phyloP scores from a whole-genome alignment of 2,329 filamentous ascomycete genomes.

The Apiospora phragmitis region DNA sequence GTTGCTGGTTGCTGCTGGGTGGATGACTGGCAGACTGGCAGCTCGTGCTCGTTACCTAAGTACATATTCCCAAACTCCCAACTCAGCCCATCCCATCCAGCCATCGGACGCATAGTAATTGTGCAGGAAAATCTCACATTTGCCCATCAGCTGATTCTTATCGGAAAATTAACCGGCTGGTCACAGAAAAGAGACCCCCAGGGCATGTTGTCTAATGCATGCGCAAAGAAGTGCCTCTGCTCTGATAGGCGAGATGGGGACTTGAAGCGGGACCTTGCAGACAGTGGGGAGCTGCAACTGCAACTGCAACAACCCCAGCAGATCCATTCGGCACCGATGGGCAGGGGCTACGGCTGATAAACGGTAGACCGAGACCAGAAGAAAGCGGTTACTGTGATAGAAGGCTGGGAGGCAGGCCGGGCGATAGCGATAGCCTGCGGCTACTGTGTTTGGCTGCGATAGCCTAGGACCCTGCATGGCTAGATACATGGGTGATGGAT shows the following conservation, averaged over 20 bases:
- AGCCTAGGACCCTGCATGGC: conserved; percentile 1
- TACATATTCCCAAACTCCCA: background rate
- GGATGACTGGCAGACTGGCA: background rate
- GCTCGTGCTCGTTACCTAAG: background rate
- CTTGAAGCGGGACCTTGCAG: background rate
- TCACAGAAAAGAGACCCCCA: background rate
- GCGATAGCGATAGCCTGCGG: conserved; percentile 1
- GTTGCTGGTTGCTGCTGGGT: background rate
- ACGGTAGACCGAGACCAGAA: background rate
- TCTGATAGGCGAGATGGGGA: background rate
- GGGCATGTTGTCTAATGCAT: background rate
- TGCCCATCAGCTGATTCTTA: background rate
- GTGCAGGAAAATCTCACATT: background rate
- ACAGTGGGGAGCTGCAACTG: background rate
- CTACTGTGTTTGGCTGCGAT: background rate
- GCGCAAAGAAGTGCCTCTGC: background rate
- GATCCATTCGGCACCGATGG: background rate
- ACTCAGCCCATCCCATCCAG: background rate
- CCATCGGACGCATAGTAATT: background rate
- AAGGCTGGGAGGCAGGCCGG: background rate
- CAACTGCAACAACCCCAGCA: too few relatives aligned
- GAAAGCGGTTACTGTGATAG: background rate
- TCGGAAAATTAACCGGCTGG: background rate
- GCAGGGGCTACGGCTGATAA: background rate
- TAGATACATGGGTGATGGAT: background rate